Base-by-base conservation (phyloP, 768 basidiomycete species). In the Lentinula sp. region DNA sequence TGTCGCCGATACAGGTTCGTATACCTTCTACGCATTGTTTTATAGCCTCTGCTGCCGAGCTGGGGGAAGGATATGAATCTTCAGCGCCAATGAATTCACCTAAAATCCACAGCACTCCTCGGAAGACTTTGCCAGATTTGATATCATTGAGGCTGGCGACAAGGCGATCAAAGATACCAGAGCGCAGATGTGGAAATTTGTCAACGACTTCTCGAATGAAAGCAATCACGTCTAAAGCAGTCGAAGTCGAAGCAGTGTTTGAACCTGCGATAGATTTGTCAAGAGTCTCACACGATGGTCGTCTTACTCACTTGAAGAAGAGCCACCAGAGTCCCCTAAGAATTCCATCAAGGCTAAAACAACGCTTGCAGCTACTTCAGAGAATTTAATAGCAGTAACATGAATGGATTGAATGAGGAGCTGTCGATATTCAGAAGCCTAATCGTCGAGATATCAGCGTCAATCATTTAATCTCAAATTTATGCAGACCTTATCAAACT, bases 321-420 rank as follows among this genome's bases (percentile, higher is more conserved):
- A n/a, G 42, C 39, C 31, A 11, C n/a, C 16, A 1, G 92, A 87
- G 73, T 98, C 95, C 28, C 94, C 89, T 45, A 98, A 81, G 85
- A 95, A 95, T 65, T 95, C 91, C 89, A 94, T 91, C 51, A 94
- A 77, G 0, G 91, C 91, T 65, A 97, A 91, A 0, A 98, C 94
- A 46, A 98, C 96, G 63, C 87, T 95, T 1, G 93, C 91, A 5
- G 97, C 96, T 15, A 99, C 91, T 70, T 98, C 96, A 4, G 94
- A 93, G 80, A 97, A 98, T 68, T 90, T 91, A 79, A 98, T 88
- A 3, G 97, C 95, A 66, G 91, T 94, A 56, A 97, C 84, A 71
- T 98, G 97, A 64, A 98, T 99, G 32, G 91, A 94, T 71, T 98
- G 95, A 65, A 99, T 98, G 65, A 99, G 84, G 1, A 98, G 83